Base-by-base conservation (phyloP, 106 monocot species). In the Acorus gramineus region DNA sequence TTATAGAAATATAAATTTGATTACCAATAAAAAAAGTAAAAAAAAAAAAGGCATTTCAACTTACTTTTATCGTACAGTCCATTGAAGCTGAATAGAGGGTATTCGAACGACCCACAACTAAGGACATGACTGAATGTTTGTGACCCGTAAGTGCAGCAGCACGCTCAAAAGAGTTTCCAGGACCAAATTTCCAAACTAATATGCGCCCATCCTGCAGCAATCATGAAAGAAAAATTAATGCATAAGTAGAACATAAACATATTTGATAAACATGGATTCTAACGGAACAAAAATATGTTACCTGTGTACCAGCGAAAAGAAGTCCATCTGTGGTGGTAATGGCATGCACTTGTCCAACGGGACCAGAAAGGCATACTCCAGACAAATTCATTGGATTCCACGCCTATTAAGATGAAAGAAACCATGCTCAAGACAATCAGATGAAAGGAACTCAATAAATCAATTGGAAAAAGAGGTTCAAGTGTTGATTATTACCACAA, bases 21-120 rank as follows among this genome's bases (percentile, higher is more conserved):
- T n/a, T n/a, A n/a, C n/a, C n/a, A n/a, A n/a, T n/a, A n/a, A n/a
- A n/a, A n/a, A n/a, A n/a, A n/a, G n/a, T n/a, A n/a, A n/a, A 4
- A 0, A 57, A 2, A 11, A 49, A 28, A 5, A 12, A 12, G 11
- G 60, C 42, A 28, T 2, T 44, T 28, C 56, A 7, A 4, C 83
- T 86, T 78, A 89, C 93, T 60, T 75, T 79, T 65, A 93, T 84
- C 3, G 79, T 93, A 50, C 77, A 14, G 59, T 85, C 89, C 89
- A 90, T 85, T 4, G 89, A 89, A 66, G 81, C 93, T 69, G 93
- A 93, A 64, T 93, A 93, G 10, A 93, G 77, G 57, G 82, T 73
- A 70, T 60, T 66, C 11, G 63, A n/a, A n/a, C n/a, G 79, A 68
- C 83, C 85, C 28, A 89, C 83, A 66, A 84, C 79, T 57, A 93